A percentile compares a stretch with the other conserved stretches of the same genome.
phyloP scores from a whole-genome alignment of 176 grass and related monocot genomes.

The maize (Zea mays) region DNA sequence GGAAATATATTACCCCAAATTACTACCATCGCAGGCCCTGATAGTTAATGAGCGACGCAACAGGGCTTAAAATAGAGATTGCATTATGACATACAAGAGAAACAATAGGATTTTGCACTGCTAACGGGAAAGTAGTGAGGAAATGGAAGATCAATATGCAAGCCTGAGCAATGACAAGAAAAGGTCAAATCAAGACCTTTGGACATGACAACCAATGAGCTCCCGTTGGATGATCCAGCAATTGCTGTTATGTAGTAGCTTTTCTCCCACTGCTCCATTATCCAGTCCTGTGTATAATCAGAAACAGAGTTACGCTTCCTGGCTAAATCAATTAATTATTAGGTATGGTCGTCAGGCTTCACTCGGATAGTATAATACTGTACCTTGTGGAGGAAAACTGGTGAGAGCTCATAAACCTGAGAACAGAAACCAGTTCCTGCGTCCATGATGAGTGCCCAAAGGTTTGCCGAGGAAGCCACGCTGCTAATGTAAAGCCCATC shows the following conservation, averaged over 20 bases:
- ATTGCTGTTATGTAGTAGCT: conserved; percentile 89
- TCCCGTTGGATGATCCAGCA: conserved; percentile 80
- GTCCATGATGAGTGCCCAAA: conserved; percentile 99
- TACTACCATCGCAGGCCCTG: neutral
- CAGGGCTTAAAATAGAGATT: neutral
- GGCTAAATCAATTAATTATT: neutral
- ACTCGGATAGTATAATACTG: conserved; percentile 1
- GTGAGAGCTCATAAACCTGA: conserved; percentile 88
- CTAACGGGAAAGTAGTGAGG: neutral
- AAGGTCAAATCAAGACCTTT: conserved; percentile 48
- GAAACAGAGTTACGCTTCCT: conserved; percentile 28
- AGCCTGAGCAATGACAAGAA: neutral
- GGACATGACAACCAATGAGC: conserved; percentile 97
- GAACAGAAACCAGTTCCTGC: conserved; percentile 85
- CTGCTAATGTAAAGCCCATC: conserved; percentile 87
- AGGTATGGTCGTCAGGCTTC: conserved; percentile 6
- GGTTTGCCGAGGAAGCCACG: conserved; percentile 76
- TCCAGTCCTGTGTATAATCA: conserved; percentile 73
- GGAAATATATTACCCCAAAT: conserved; percentile 3
- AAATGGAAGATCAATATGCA: neutral
- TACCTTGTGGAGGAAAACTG: conserved; percentile 96
- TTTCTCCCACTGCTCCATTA: conserved; percentile 99
- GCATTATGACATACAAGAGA: neutral
- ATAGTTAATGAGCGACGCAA: neutral
- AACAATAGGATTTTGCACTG: conserved; percentile 16